Base-by-base conservation (phyloP, 2,329 filamentous ascomycete species). In the Furcasterigmium furcatum region DNA sequence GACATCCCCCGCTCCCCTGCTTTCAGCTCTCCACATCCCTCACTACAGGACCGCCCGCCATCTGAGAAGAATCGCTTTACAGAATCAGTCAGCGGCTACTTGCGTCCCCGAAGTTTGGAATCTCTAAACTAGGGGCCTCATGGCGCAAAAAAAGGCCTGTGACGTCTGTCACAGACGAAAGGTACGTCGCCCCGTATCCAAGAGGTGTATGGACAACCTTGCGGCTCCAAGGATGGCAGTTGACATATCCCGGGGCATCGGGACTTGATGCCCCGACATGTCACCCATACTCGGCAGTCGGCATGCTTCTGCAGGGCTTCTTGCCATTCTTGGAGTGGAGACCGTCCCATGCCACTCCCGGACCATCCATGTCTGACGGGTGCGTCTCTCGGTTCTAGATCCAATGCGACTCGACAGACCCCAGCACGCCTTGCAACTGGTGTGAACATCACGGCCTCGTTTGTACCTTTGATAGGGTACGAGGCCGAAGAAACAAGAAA, bases 91-190 rank as follows among this genome's bases (percentile, higher is more conserved):
- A n/a, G n/a, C n/a, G n/a, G n/a, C n/a, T n/a, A n/a, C n/a, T n/a
- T n/a, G n/a, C n/a, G n/a, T n/a, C n/a, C n/a, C n/a, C n/a, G n/a
- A n/a, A n/a, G n/a, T n/a, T n/a, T n/a, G n/a, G n/a, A n/a, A n/a
- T n/a, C n/a, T n/a, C n/a, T n/a, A n/a, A n/a, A n/a, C n/a, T n/a
- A n/a, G n/a, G n/a, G n/a, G n/a, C 7, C 24, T 22, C 29, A 44
- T 40, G 12, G 55, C 53, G 51, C 53, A 52, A 46, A 62, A 57
- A 38, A 57, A 65, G 45, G 72, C 73, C 12, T 77, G 73, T 52
- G 73, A 77, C 52, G 68, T 72, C 14, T 77, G 73, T 50, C 71
- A 74, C 53, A 67, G 61, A 52, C 61, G 70, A 54, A 77, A 76
- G 70, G 73, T 71, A 61, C 29, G 49, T 27, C 44, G 35, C 39